Base-by-base conservation (phyloP, 306 rosid species). In the Quercus bicolor region DNA sequence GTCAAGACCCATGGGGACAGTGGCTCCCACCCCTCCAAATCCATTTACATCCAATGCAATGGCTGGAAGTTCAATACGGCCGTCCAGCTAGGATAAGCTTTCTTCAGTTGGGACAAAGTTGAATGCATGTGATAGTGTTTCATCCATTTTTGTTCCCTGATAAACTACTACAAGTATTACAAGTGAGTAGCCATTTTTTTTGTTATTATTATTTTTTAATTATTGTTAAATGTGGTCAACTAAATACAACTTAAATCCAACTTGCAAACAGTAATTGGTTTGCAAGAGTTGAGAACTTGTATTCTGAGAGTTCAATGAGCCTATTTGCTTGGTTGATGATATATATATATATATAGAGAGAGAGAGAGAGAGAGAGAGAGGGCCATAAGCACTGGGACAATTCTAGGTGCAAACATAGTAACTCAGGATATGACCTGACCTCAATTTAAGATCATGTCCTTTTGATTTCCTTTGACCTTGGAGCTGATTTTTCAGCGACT, bases 51-150 rank as follows among this genome's bases (percentile, higher is more conserved):
- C 91, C 74, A 66, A 92, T 56, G 40, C 90, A 68, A 43, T 85
- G 14, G 66, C 86, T 33, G 94, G 90, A 77, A 86, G 78, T 82
- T 78, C 90, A 68, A 79, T 88, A 78, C 86, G 75, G 76, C 95
- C 92, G 65, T 72, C 96, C 60, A 77, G 80, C 86, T 87, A 85
- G 89, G 90, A 89, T 78, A 84, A 85, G 20, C 77, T 86, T 82
- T 87, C 91, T 34, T 86, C 92, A 21, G 81, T 87, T 54, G 91
- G 88, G 79, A 76, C 88, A 70, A 86, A 89, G 81, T 85, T 70
- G 84, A 79, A 62, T 68, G 51, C 72, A 84, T 65, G 62, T 45
- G 64, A 69, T 56, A 54, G 20, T 70, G 74, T 75, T 73, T 69
- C 73, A 53, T 76, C 72, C 76, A 81, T 81, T 86, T 61, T 65